Conservation (phyloP, 2,329 filamentous ascomycete species). For the Penicillium sp. region DNA sequence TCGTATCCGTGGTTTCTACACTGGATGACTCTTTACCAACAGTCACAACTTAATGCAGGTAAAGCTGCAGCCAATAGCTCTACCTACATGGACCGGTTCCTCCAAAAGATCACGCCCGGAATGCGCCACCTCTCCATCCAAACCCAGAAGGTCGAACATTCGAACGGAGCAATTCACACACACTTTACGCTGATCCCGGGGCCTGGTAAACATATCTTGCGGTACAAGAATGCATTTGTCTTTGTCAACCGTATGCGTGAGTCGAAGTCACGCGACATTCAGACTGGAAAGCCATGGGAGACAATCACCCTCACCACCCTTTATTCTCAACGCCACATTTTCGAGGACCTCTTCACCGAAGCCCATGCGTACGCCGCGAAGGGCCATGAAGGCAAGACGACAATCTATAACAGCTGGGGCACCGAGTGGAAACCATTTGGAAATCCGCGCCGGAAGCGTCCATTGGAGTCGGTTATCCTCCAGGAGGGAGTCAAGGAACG, state of each 20-base stretch:
- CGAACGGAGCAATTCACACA: constrained; percentile 68
- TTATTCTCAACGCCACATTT: constrained; percentile 83
- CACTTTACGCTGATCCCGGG: constrained; percentile 88
- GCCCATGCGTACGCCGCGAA: constrained; percentile 76
- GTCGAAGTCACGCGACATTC: constrained; percentile 71
- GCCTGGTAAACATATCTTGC: constrained; percentile 82
- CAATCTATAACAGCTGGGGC: constrained; percentile 81
- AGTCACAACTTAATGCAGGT: constrained; percentile 57
- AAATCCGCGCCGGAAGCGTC: constrained; percentile 78
- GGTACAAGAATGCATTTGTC: constrained; percentile 83
- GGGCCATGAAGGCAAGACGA: constrained; percentile 85
- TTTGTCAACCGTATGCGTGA: constrained; percentile 84
- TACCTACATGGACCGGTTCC: constrained; percentile 50
- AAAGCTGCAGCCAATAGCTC: constrained; percentile 42
- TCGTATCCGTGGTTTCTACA: constrained; percentile 92
- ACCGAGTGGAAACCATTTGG: constrained; percentile 85
- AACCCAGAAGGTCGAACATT: constrained; percentile 59
- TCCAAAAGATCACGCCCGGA: constrained; percentile 57
- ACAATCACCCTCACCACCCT: constrained; percentile 89
- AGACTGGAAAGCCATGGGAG: constrained; percentile 87
- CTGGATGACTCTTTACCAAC: constrained; percentile 85
- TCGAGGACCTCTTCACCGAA: constrained; percentile 84
- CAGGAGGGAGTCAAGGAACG: constrained; percentile 79
- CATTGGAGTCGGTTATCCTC: constrained; percentile 81
- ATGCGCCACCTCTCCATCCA: constrained; percentile 64